phyloP scores from a whole-genome alignment of 331 rosid genomes.

The Rosa hybrid region DNA sequence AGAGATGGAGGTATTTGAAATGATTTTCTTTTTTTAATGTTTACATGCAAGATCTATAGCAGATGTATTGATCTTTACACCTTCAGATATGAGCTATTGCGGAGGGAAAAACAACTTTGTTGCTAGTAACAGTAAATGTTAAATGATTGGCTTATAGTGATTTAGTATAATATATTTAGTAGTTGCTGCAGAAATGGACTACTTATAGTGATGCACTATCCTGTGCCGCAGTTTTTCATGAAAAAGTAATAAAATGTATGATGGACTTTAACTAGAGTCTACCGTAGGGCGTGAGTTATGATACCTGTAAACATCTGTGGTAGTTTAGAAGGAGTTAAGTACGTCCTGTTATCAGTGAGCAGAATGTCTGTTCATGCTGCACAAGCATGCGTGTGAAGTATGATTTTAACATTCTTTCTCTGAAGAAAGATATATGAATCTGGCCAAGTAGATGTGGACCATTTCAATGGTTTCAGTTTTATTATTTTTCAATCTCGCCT shows the following conservation, averaged over 20 bases:
- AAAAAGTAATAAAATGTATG: not conserved
- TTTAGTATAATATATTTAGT: not conserved
- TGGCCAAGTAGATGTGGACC: not conserved
- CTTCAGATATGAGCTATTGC: not conserved
- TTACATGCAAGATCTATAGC: not conserved
- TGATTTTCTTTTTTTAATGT: constrained; percentile 19
- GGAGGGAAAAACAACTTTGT: not conserved
- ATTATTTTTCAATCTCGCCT: not conserved
- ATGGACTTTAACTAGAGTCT: not conserved
- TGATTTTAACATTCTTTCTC: not conserved
- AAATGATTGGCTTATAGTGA: not conserved
- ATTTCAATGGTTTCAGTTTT: not conserved
- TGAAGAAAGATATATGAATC: not conserved
- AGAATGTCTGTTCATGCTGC: not conserved
- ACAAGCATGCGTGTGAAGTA: not conserved
- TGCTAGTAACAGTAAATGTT: not conserved
- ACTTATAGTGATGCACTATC: not conserved
- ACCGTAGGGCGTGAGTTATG: not conserved
- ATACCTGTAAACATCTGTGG: not conserved
- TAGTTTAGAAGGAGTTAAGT: not conserved
- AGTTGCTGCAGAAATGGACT: not conserved
- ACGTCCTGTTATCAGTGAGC: not conserved
- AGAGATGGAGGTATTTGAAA: constrained; percentile 73
- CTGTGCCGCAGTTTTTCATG: not conserved
- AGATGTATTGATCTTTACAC: constrained; percentile 8